Conservation (phyloP, 1,284 basidiomycete species). For the Omphalotus olearius region DNA sequence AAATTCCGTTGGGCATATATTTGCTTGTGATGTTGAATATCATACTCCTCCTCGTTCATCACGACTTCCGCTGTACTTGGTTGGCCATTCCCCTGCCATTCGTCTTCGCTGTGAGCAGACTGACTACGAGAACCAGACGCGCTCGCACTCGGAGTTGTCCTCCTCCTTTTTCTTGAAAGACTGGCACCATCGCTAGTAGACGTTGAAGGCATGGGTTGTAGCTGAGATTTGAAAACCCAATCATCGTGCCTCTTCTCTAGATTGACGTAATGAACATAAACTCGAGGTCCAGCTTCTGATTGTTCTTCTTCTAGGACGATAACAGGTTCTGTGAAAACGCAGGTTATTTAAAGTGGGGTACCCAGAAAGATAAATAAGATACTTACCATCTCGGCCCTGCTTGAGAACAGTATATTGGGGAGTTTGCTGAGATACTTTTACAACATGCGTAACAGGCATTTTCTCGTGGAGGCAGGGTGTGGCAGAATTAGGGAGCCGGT, state of each 20-base stretch:
- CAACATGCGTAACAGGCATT: conserved; percentile 35
- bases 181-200: conserved; percentile 13
- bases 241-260: conserved; percentile 75
- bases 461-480: neutral
- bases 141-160: neutral
- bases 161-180: conserved; percentile 15
- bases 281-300: conserved; percentile 55
- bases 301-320: conserved; percentile 52
- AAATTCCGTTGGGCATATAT: conserved; percentile 71
- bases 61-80: conserved; percentile 24
- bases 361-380: neutral
- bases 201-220: conserved; percentile 23
- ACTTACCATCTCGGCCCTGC: conserved; percentile 11
- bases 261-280: conserved; percentile 66
- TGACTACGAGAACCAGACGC: conserved; percentile 13
- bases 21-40: conserved; percentile 61
- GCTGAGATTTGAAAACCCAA: conserved; percentile 53
- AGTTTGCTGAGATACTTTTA: conserved; percentile 21
- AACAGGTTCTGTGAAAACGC: conserved; percentile 25
- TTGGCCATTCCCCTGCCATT: conserved; percentile 17
- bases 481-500: neutral
- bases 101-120: conserved; percentile 9
- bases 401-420: conserved; percentile 1
- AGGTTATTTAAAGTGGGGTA: neutral
- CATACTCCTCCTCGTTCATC: conserved; percentile 66